phyloP scores from a whole-genome alignment of 2,329 filamentous ascomycete species.

The Stachybotrys elegans region DNA sequence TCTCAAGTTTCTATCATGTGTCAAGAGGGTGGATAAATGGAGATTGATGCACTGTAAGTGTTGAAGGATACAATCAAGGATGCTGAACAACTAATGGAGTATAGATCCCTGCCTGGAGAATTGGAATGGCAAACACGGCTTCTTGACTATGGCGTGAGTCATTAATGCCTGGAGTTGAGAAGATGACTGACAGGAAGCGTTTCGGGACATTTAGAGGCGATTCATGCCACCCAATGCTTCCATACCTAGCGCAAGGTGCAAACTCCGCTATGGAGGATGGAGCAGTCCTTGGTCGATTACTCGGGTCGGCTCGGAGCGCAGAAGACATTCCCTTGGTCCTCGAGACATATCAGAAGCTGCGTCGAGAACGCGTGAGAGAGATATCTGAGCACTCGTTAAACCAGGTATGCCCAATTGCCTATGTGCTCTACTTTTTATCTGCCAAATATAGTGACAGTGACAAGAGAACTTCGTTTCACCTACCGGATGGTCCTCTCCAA shows the following conservation, averaged over 20 bases:
- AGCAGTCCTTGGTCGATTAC: slow-evolving; percentile 54
- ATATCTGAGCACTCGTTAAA: slow-evolving; percentile 44
- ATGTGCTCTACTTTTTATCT: slow-evolving; percentile 6
- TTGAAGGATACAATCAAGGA: neutral
- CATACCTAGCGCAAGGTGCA: slow-evolving; percentile 60
- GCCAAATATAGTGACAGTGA: neutral
- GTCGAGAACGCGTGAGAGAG: slow-evolving; percentile 53
- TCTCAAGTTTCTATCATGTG: slow-evolving; percentile 36
- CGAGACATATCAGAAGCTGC: slow-evolving; percentile 40
- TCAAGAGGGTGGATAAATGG: slow-evolving; percentile 63
- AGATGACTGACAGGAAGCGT: too few relatives aligned
- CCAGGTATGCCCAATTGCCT: neutral
- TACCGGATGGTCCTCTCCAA: slow-evolving; percentile 52
- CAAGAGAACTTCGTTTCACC: slow-evolving; percentile 48
- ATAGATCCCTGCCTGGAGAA: slow-evolving; percentile 23
- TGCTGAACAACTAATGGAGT: neutral
- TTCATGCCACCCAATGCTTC: slow-evolving; percentile 60
- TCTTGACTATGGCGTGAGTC: slow-evolving; percentile 42
- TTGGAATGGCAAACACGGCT: slow-evolving; percentile 49
- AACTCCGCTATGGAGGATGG: slow-evolving; percentile 66
- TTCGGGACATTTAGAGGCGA: slow-evolving; percentile 42
- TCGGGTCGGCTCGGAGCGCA: slow-evolving; percentile 43
- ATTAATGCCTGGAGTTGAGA: neutral
- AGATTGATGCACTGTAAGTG: slow-evolving; percentile 52
- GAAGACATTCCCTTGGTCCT: slow-evolving; percentile 40